Base-by-base conservation (phyloP, 2,329 filamentous ascomycete species). In the Alternaria ethzedia region DNA sequence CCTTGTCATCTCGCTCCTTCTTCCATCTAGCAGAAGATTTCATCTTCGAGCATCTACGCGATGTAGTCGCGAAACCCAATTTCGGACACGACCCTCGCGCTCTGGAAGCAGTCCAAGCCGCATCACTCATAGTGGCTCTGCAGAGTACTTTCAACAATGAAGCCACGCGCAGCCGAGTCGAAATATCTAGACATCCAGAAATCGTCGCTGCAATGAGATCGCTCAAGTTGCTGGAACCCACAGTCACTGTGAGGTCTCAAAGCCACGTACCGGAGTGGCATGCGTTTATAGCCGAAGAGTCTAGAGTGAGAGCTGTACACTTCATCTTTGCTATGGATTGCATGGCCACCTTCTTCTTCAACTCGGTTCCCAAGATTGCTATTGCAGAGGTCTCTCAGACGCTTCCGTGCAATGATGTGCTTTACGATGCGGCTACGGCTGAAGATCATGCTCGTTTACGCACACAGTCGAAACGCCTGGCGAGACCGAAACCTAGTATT, bases 311-410 rank as follows among this genome's bases (percentile, higher is more conserved):
- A 63, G 64, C 58, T 13, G 44, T 20, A 15, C 13, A 23, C 15
- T 13, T 51, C 30, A 30, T 43, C 26, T 25, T 32, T 41, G n/a
- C 13, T 23, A 47, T 21, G 2, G 58, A 63, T n/a, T 62, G 51
- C 12, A 61, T 68, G 59, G 66, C 23, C 17, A 64, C 63, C 10
- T 30, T 66, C 3, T 64, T 67, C 59, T 67, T 70, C 49, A 70
- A 67, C 10, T 61, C 26, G 11, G 41, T 32, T 2, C 61, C 68
- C 3, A 59, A 63, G 12, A 60, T 72, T 1, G 54, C 63, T 5
- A 17, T 69, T 3, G 21, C 50, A 2, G 68, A 72, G 32, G 61
- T 68, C 44, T 15, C 13, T 1, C 41, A 28, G 15, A 36, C 57
- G 15, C 54, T 70, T 6, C 69, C 68, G 10, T 54, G 63, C 20